phyloP scores from a whole-genome alignment of 768 basidiomycete genomes.

The Pleurotus citrinopileatus region DNA sequence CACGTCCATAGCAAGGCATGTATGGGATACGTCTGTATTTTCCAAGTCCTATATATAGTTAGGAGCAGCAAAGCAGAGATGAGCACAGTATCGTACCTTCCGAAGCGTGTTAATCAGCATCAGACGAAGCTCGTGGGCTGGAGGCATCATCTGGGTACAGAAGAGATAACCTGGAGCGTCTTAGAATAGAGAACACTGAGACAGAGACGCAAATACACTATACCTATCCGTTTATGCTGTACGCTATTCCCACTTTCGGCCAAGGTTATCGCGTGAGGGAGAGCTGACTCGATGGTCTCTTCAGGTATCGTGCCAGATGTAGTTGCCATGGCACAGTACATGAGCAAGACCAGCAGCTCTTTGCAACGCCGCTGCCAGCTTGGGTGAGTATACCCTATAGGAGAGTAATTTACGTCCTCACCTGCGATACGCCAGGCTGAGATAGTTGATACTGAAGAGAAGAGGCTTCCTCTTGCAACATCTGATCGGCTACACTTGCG shows the following conservation, averaged over 20 bases:
- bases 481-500: constrained; percentile 55
- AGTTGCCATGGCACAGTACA: constrained; percentile 63
- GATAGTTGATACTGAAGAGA: constrained; percentile 51
- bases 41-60: constrained; percentile 62
- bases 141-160: constrained; percentile 70
- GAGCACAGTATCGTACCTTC: constrained; percentile 46
- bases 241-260: constrained; percentile 65
- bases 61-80: background rate
- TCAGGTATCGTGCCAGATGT: constrained; percentile 37
- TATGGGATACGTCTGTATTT: constrained; percentile 46
- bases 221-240: constrained; percentile 69
- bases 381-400: no score
- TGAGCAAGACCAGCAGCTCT: constrained; percentile 63
- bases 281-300: constrained; percentile 64
- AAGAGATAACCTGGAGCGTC: constrained; percentile 66
- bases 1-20: constrained; percentile 72
- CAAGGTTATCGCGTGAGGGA: constrained; percentile 73
- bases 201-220: constrained; percentile 7
- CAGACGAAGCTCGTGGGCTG: constrained; percentile 65
- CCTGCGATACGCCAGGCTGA: constrained; percentile 47
- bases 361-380: constrained; percentile 54
- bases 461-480: constrained; percentile 58
- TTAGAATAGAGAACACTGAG: background rate
- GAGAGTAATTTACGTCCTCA: no score
- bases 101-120: constrained; percentile 87